Evolutionary conservation across 441 rosid genomes (phyloP), one percentile per base, ranked within the genome.

Genomic region (Metrosideros polymorpha): DNA sequence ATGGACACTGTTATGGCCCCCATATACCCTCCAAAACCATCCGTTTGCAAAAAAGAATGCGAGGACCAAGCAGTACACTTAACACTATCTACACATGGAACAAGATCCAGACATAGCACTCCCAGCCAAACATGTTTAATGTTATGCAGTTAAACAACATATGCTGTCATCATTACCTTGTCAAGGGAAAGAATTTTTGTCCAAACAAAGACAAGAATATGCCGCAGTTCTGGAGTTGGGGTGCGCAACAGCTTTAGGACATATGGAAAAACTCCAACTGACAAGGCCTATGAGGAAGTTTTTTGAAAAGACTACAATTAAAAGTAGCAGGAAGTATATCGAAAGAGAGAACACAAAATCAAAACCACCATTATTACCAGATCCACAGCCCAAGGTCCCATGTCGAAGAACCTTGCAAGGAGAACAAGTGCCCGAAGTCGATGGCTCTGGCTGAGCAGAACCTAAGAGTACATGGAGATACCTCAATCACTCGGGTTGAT

Each of bases 351-450:
- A 83, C 84, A 59, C 47, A 90, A 63, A 29, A 89, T 51, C 84
- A 77, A 86, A 77, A 39, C 56, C 87, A 86, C 75, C 63, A 90
- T 86, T 71, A 85, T 86, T 93, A 97, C 99, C 98, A 96, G 95
- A 91, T 96, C 96, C 85, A 98, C 99, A 53, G 99, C 99, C 99
- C 99, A 98, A 55, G 95, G 93, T 89, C 99, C 99, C 99, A 98
- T 98, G 92, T 98, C 99, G 84, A 98, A 97, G 90, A 97, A 98
- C 89, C 97, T 96, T 87, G 98, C 99, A 82, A 98, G 99, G 89
- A 98, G 98, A 87, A 95, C 98, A 90, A 98, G 92, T 32, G 99
- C 99, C 61, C 95, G 98, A 92, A 94, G 95, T 85, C 99, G 96
- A 93, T 96, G 99, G 90, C 98, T 93, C 90, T 96, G 99, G 91